A percentile compares a stretch with the other conserved stretches of the same genome.
These are phyloP conservation scores for Leptodermis oblonga DNA, from an alignment of 257 asterid species.

Conservation along the genomic window DNA sequence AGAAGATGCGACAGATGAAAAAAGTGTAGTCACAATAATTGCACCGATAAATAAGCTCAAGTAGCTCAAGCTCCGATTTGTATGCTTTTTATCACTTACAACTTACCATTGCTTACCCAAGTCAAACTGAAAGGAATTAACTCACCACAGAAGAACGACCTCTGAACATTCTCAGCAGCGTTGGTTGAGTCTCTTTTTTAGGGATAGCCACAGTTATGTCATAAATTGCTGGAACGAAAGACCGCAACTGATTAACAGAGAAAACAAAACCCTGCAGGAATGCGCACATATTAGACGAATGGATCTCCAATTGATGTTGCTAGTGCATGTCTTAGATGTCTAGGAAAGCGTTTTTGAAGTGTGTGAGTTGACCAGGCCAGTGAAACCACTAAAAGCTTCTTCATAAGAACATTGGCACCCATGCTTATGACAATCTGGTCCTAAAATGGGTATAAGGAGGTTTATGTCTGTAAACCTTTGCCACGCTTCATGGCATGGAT, in stretches of 20 bases:
- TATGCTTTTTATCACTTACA: too few species aligned
- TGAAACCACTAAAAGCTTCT: background rate
- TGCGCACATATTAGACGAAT: slow-evolving; percentile 11
- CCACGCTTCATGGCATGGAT: too few species aligned
- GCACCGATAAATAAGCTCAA: too few species aligned
- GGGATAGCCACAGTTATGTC: slow-evolving; percentile 73
- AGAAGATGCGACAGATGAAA: too few species aligned
- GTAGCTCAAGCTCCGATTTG: too few species aligned
- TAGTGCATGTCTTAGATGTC: background rate
- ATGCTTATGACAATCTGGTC: background rate
- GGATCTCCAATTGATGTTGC: slow-evolving; percentile 6
- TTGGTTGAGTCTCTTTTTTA: slow-evolving; percentile 62
- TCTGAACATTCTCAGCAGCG: slow-evolving; percentile 63
- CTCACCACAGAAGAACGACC: slow-evolving; percentile 71
- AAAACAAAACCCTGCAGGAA: slow-evolving; percentile 73
- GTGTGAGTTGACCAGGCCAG: background rate
- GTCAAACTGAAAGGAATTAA: slow-evolving; percentile 9
- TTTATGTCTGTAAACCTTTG: too few species aligned
- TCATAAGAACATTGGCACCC: background rate
- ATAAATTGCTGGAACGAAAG: slow-evolving; percentile 66
- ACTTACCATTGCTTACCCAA: too few species aligned
- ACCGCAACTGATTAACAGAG: slow-evolving; percentile 59
- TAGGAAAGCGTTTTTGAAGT: background rate
- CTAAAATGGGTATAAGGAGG: too few species aligned
- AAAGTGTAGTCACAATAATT: background rate